These are phyloP conservation scores for Dorcoceras hygrometricum DNA, from an alignment of 257 asterid genomes.

Conservation along the genomic window DNA sequence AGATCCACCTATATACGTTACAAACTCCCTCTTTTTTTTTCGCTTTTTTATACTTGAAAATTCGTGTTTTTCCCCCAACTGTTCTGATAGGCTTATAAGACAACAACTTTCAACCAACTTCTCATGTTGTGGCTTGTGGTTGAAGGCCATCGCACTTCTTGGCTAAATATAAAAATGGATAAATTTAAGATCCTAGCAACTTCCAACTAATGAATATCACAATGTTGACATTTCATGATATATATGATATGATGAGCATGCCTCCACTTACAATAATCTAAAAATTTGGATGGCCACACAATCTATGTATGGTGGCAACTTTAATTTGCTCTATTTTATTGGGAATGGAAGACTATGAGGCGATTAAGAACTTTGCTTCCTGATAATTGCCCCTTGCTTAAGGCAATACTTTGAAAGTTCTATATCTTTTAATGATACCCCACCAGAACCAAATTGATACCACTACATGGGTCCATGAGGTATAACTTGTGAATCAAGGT, in stretches of 20 bases:
- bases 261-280: conserved; percentile 21
- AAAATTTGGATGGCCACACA: background rate
- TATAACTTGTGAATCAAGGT: background rate
- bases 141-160: background rate
- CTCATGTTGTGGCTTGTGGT: background rate
- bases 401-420: background rate
- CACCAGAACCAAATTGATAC: background rate
- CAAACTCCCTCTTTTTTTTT: conserved; percentile 17
- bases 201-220: background rate
- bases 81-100: background rate
- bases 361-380: background rate
- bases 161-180: background rate
- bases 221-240: conserved; percentile 25
- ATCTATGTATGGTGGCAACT: background rate
- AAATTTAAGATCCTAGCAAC: background rate
- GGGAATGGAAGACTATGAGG: background rate
- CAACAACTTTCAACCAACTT: background rate
- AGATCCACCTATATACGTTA: conserved; percentile 3
- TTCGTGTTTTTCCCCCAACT: background rate
- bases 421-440: background rate
- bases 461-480: background rate
- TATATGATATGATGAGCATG: conserved; percentile 2
- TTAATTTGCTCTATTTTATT: background rate
- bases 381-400: background rate
- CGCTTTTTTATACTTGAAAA: no score